Base-by-base conservation (phyloP, 805 yeast species). In the Saccharomycopsis malanga region DNA sequence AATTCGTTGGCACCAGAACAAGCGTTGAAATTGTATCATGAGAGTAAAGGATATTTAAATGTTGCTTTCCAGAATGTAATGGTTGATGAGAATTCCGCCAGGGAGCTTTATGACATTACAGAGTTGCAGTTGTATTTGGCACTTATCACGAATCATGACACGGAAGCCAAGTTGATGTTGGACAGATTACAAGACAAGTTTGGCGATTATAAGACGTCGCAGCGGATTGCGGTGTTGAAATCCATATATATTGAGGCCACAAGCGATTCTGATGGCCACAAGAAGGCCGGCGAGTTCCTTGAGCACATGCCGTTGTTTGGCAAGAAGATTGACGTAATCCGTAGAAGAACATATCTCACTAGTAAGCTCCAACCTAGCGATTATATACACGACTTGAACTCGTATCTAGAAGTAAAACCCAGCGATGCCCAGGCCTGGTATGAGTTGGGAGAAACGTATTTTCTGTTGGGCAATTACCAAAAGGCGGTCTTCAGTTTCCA, bases 371-470 rank as follows among this genome's bases (percentile, higher is more conserved):
- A 51, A 47, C 24, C 44, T 50, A 9, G 63, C 45, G 65, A 63
- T n/a, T 85, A 77, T 60, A 71, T 86, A 39, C 66, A 69, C 30
- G 73, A 72, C 45, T 68, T 89, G 55, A 66, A 68, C 9, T 72
- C 68, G 30, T 76, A 72, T 54, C 63, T 86, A 44, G 81, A 79
- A 46, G 64, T 72, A 43, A 78, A 75, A 55, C 96, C 97, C 1
- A 61, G 81, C 18, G 98, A 93, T 61, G 67, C 76, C 2, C 79
- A 83, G 53, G 67, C 83, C 2, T 87, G 95, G 95, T 71, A 79
- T 41, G 95, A 86, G 62, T 68, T 88, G 46, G 83, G 79, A 3
- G 76, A 77, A 32, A 67, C 74, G n/a, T 91, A 91, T 60, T 63
- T 63, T 21, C 60, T 66, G 12, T 52, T 72, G 6, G 88, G 88